Evolutionary conservation across 208 protist species (phyloP), one percentile per base, ranked within the genome.

Genomic region (Wallacemonas sp.): DNA sequence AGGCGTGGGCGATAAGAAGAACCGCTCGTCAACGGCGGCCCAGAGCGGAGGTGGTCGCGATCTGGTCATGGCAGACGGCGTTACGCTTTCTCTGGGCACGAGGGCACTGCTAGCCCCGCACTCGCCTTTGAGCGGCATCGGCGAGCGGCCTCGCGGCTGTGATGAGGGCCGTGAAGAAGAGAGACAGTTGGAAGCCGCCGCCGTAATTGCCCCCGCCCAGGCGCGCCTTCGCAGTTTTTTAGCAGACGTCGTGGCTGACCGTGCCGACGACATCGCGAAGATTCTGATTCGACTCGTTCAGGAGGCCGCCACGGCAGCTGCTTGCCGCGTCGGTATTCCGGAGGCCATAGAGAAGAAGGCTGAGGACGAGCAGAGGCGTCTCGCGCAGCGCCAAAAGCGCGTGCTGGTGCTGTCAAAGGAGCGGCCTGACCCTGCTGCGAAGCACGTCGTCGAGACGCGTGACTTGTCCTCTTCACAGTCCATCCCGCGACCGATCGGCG

Each of bases 221-320:
- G 31, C 11, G 6, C 51, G 51, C 8, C 51, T 58, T 19, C 19
- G 14, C 2, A 6, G 24, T 21, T 58, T 58, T 39, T 21, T 58
- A n/a, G n/a, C 22, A 36, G 36, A 62, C 33, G n/a, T 14, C 22
- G 28, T n/a, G 3, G 56, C 21, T 14, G 56, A 5, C 22, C 22
- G 19, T 22, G 41, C 4, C 56, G 17, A 47, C 8, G 6, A 2
- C 17, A 47, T 71, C 14, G 63, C 74, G 12, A 30, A 62, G 33
- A 28, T 70, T 22, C 47, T 74, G n/a, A 60, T 75, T 26, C 68
- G 55, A 17, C 33, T 79, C 5, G 4, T 79, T 26, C 45, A 59
- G n/a, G 72, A 85, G 62, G 83, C 83, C 5, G 79, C 76, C 19
- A 54, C 83, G 42, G 79, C 77, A 4, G 83, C 83, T 2, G 33